Conservation (phyloP, 441 rosid species). For the Isatis lusitanica region DNA sequence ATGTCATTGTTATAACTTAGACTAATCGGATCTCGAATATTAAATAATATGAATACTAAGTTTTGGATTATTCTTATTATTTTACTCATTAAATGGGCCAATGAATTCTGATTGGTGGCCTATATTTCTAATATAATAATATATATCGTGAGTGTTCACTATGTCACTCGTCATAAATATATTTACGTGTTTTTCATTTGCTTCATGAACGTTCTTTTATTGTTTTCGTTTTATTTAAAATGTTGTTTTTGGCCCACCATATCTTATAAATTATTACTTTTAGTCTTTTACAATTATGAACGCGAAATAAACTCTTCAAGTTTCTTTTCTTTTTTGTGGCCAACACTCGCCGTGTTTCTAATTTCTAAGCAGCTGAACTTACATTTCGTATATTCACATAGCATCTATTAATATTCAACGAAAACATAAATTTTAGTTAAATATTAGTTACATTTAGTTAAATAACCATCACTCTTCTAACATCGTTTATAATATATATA, state of each 20-base stretch:
- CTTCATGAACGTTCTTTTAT: conserved; percentile 37
- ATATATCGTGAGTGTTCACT: conserved; percentile 20
- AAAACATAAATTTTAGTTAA: not conserved
- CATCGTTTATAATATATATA: not conserved
- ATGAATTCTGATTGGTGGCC: conserved; percentile 31
- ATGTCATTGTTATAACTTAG: not conserved
- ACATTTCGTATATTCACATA: not conserved
- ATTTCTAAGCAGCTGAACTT: conserved; percentile 9
- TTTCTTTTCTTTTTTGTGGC: not conserved
- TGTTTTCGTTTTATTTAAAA: conserved; percentile 15
- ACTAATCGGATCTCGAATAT: not conserved
- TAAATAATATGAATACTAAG: not conserved
- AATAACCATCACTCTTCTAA: not conserved
- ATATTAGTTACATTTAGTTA: not conserved
- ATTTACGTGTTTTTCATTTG: conserved; percentile 36
- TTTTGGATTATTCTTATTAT: conserved; percentile 3
- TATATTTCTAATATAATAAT: conserved; percentile 12
- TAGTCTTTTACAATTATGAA: conserved; percentile 20
- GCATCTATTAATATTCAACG: not conserved
- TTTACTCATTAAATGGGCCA: not conserved
- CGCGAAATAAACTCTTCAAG: conserved; percentile 13
- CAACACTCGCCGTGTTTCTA: conserved; percentile 8
- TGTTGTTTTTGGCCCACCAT: conserved; percentile 32
- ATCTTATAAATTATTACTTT: conserved; percentile 20
- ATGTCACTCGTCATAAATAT: conserved; percentile 35